A percentile compares a stretch with the other conserved stretches of the same genome.
Conservation (phyloP, 208 protist species). For the Leptomonas pyrrhocoris region DNA sequence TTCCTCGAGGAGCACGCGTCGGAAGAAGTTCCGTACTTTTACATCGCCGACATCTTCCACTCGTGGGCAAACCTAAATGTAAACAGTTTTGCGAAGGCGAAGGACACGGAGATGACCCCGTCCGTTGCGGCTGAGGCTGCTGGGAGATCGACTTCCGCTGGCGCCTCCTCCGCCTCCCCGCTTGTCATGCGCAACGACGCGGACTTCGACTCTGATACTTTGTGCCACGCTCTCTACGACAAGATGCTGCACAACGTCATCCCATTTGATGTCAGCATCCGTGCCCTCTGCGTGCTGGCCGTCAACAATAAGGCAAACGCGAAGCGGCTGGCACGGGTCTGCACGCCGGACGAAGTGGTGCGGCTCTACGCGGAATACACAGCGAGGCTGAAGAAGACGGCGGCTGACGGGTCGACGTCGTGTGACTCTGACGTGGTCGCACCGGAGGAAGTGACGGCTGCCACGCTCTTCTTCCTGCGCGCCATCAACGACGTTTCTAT, state of each 20-base stretch:
- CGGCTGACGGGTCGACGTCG: not conserved
- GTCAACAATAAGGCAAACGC: slow-evolving; percentile 56
- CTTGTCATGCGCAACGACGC: slow-evolving; percentile 31
- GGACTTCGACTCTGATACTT: slow-evolving; percentile 54
- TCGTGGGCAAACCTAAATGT: slow-evolving; percentile 74
- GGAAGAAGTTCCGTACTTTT: slow-evolving; percentile 90
- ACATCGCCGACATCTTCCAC: slow-evolving; percentile 88
- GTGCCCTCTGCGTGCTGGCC: slow-evolving; percentile 72
- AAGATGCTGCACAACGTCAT: slow-evolving; percentile 75
- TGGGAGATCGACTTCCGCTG: not conserved
- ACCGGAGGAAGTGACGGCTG: slow-evolving; percentile 49
- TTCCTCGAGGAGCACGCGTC: slow-evolving; percentile 84
- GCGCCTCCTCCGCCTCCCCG: not conserved
- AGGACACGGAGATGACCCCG: not conserved
- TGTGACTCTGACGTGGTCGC: slow-evolving; percentile 29
- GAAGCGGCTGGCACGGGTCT: slow-evolving; percentile 34
- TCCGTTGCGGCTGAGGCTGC: not conserved
- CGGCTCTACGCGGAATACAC: slow-evolving; percentile 54
- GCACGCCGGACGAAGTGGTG: slow-evolving; percentile 42
- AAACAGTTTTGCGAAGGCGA: slow-evolving; percentile 30
- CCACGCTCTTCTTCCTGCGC: slow-evolving; percentile 66
- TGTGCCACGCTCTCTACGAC: slow-evolving; percentile 66
- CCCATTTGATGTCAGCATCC: slow-evolving; percentile 81
- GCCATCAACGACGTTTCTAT: slow-evolving; percentile 56
- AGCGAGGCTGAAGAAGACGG: slow-evolving; percentile 21